These are phyloP conservation scores for Didymella sp. DNA, from an alignment of 2,329 filamentous ascomycete species.

Conservation along the genomic window DNA sequence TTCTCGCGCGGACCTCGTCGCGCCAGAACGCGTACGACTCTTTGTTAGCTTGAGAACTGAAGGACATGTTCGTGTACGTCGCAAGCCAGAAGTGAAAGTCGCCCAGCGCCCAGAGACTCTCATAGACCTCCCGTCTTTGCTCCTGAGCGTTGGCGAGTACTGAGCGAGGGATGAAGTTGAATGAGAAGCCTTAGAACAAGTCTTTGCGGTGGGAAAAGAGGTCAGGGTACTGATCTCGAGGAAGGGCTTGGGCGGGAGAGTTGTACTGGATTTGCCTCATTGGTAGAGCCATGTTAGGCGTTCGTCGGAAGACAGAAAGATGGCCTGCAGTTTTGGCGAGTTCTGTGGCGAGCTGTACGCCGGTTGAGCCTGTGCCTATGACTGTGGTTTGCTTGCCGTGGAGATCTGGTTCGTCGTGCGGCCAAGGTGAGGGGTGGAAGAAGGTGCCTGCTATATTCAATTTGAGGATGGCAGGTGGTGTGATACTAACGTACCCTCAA, in stretches of 20 bases:
- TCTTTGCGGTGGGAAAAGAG: slow-evolving; percentile 14
- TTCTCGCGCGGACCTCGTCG: slow-evolving; percentile 47
- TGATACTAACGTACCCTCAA: slow-evolving; percentile 27
- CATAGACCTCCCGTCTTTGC: slow-evolving; percentile 25
- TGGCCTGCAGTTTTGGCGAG: slow-evolving; percentile 58
- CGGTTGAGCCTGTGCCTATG: slow-evolving; percentile 66
- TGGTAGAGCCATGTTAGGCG: slow-evolving; percentile 52
- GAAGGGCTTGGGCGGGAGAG: slow-evolving; percentile 54
- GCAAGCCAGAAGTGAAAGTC: slow-evolving; percentile 36
- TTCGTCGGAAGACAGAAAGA: slow-evolving; percentile 68
- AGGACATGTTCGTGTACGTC: slow-evolving; percentile 47
- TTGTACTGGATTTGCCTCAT: slow-evolving; percentile 32
- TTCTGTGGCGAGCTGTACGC: slow-evolving; percentile 67
- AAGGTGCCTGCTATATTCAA: slow-evolving; percentile 35
- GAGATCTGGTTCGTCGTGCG: slow-evolving; percentile 60
- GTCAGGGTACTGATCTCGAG: slow-evolving; percentile 39
- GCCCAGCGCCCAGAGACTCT: slow-evolving; percentile 30
- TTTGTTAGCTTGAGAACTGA: slow-evolving; percentile 47
- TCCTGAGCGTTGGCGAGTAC: slow-evolving; percentile 33
- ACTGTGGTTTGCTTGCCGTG: slow-evolving; percentile 64
- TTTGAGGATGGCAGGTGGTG: neutral
- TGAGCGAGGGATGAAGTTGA: slow-evolving; percentile 25
- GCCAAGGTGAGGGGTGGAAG: slow-evolving; percentile 66
- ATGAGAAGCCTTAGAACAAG: slow-evolving; percentile 30
- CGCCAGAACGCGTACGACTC: slow-evolving; percentile 56